Evolutionary conservation across 352 stramenopile genomes (phyloP).

Genomic region (Phytophthora kernoviae): DNA sequence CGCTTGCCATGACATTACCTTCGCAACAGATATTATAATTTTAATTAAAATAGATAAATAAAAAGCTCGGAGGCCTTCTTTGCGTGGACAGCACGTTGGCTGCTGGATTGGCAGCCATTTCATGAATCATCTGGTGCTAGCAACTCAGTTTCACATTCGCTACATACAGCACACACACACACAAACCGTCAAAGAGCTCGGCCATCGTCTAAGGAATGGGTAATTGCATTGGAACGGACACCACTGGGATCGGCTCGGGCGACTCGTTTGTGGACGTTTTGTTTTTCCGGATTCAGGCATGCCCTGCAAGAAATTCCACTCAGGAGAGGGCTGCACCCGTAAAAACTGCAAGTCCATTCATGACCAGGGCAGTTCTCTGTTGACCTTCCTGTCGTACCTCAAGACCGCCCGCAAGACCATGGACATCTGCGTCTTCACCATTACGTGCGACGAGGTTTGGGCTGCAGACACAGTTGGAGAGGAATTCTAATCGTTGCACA

Average conservation of each 20-base stretch:
- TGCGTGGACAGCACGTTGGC: too few relatives aligned
- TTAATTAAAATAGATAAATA: too few relatives aligned
- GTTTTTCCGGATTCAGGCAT: constrained; percentile 74
- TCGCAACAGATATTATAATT: too few relatives aligned
- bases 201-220: constrained; percentile 41
- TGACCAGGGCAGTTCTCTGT: constrained; percentile 59
- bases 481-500: not conserved
- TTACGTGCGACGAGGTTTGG: constrained; percentile 70
- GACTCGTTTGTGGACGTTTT: constrained; percentile 77
- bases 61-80: too few relatives aligned
- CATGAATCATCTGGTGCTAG: not conserved
- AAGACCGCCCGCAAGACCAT: constrained; percentile 48
- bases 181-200: too few relatives aligned
- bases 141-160: constrained; percentile 23
- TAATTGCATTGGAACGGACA: constrained; percentile 53
- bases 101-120: not conserved
- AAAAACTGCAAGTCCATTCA: constrained; percentile 76
- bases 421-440: constrained; percentile 79
- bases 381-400: constrained; percentile 59
- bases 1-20: too few relatives aligned
- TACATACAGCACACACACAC: not conserved
- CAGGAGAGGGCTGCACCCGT: constrained; percentile 50
- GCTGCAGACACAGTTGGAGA: not conserved
- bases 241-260: constrained; percentile 15
- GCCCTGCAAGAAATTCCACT: constrained; percentile 64